Conservation (phyloP, 108 stramenopile species). For the Cyclostephanos invisitatus region DNA sequence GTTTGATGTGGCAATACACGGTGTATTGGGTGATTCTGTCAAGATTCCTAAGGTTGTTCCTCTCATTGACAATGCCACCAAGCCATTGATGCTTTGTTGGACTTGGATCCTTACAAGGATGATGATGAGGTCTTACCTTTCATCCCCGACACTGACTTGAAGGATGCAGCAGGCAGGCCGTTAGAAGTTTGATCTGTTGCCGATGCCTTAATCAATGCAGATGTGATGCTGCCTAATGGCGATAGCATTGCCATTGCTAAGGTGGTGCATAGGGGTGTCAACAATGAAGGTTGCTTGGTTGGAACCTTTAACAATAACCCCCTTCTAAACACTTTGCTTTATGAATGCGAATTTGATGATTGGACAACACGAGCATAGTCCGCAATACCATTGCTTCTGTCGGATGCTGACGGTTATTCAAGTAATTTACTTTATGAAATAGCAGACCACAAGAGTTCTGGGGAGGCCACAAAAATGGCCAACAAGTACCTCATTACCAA, state of each 20-base stretch:
- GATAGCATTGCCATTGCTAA: slow-evolving; percentile 14
- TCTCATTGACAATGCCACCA: no score
- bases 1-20: background rate
- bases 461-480: background rate
- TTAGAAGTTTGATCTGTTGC: slow-evolving; percentile 16
- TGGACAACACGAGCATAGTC: slow-evolving; percentile 7
- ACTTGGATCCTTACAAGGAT: slow-evolving; percentile 12
- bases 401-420: background rate
- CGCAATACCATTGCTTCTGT: slow-evolving; percentile 26
- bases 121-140: slow-evolving; percentile 20
- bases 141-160: slow-evolving; percentile 31
- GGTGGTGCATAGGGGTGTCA: slow-evolving; percentile 26
- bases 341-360: slow-evolving; percentile 24
- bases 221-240: slow-evolving; percentile 34
- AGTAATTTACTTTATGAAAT: background rate
- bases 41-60: no score
- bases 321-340: slow-evolving; percentile 14
- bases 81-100: no score
- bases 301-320: slow-evolving; percentile 35
- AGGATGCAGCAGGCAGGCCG: slow-evolving; percentile 22
- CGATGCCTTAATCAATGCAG: slow-evolving; percentile 46
- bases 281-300: slow-evolving; percentile 28
- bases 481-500: slow-evolving; percentile 1
- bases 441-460: background rate
- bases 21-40: background rate